These are phyloP conservation scores for Russula vinacea DNA, from an alignment of 768 basidiomycete genomes.

Conservation along the genomic window DNA sequence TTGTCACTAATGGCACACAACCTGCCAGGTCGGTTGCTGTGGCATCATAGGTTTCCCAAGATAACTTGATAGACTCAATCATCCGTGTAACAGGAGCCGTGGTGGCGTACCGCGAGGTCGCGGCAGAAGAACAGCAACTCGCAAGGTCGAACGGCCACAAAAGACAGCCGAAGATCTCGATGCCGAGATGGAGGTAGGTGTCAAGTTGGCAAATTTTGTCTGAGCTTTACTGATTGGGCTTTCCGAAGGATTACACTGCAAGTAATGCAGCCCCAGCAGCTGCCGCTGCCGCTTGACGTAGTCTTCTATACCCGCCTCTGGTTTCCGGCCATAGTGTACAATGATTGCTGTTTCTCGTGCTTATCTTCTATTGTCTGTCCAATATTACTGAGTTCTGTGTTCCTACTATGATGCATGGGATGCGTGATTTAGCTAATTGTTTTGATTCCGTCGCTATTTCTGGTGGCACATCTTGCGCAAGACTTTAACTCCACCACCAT, in stretches of 20 bases:
- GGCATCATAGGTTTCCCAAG: conserved; percentile 28
- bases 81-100: conserved; percentile 11
- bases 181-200: conserved; percentile 92
- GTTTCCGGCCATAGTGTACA: conserved; percentile 25
- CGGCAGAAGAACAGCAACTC: conserved; percentile 45
- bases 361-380: conserved; percentile 10
- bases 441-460: background rate
- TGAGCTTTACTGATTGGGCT: conserved; percentile 7
- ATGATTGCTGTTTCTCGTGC: conserved; percentile 24
- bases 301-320: conserved; percentile 11
- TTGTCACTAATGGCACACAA: conserved; percentile 36
- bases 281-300: conserved; percentile 30
- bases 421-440: conserved; percentile 11
- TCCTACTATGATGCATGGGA: background rate
- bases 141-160: conserved; percentile 58
- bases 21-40: conserved; percentile 39
- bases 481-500: conserved; percentile 7
- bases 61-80: conserved; percentile 5
- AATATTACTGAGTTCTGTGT: conserved; percentile 7
- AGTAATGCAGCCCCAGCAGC: conserved; percentile 48
- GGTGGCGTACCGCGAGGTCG: conserved; percentile 38
- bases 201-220: conserved; percentile 1
- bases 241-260: conserved; percentile 62
- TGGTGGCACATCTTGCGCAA: too few species aligned
- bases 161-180: conserved; percentile 91